Evolutionary conservation across 495 filamentous ascomycete genomes (phyloP), one percentile per base, ranked within the genome.

Genomic region (Baudoinia panamericana): DNA sequence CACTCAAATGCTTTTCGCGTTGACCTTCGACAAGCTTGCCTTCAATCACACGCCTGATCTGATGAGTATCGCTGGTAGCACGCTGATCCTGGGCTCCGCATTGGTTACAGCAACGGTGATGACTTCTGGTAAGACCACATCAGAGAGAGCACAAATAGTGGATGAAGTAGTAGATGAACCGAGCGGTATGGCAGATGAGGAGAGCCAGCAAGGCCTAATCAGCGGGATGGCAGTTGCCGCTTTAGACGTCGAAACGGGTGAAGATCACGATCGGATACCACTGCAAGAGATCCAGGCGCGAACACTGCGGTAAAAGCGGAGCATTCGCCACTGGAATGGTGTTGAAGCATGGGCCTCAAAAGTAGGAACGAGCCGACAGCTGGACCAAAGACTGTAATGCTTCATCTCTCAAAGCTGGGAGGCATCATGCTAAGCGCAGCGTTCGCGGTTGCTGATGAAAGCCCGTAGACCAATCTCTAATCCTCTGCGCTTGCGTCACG

Each of bases 1-100:
- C 55, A 84, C 76, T 30, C 81, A 92, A 57, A 88, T 96, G 82
- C 56, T 96, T 25, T 94, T 93, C 56, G 87, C 88, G 9, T 63
- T 93, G 12, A 71, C 71, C 11, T 86, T 84, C 53, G 88, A 96
- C 55, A 73, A 75, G 41, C 62, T 80, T 34, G 62, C 95, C 10
- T 95, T 80, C 67, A 79, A 80, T 1, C 73, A 69, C 18, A 73
- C 67, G 11, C 78, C 90, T 34, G 72, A 73, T 13, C 52, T 65
- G 23, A 59, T 76, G 48, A 84, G 79, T 39, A 68, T 86, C 42
- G 56, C 70, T 0, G 88, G 88, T 6, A 84, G 80, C 26, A 76
- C 65, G 21, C 53, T 94, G 46, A 93, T 96, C 45, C 56, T 94
- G 20, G 78, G 76, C 5, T 78, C 79, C 49, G 86, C 86, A 16